A percentile compares a stretch with the other conserved stretches of the same genome.
These are phyloP conservation scores for Penstemon eatonii DNA, from an alignment of 257 asterid genomes.

Conservation along the genomic window DNA sequence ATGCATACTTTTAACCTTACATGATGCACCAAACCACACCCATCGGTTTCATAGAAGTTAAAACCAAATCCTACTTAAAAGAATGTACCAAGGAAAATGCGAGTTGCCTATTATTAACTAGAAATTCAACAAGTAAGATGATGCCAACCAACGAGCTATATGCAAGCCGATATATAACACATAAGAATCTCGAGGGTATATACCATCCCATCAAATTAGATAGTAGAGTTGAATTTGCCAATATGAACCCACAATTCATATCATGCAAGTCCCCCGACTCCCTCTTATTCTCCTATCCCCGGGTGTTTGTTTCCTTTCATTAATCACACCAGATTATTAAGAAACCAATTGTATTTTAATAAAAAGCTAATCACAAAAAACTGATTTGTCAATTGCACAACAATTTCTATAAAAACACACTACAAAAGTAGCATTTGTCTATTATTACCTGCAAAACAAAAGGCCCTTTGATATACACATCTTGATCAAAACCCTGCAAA, in stretches of 20 bases:
- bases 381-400: background rate
- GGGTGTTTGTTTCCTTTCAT: background rate
- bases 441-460: constrained; percentile 78
- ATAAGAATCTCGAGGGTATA: no score
- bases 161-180: no score
- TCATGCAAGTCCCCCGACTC: background rate
- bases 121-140: no score
- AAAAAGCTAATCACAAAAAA: background rate
- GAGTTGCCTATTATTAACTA: no score
- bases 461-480: constrained; percentile 75
- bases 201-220: no score
- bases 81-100: no score
- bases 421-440: constrained; percentile 4
- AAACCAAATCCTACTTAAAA: no score
- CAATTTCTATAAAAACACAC: background rate
- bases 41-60: no score
- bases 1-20: background rate
- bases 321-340: background rate
- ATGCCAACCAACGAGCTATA: no score
- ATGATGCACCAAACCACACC: no score
- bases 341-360: background rate
- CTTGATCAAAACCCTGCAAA: constrained; percentile 56
- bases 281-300: background rate
- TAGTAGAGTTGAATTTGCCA: no score
- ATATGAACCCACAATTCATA: background rate